These are phyloP conservation scores for Cutaneotrichosporon dermatis DNA, from an alignment of 1,284 basidiomycete genomes.

Conservation along the genomic window DNA sequence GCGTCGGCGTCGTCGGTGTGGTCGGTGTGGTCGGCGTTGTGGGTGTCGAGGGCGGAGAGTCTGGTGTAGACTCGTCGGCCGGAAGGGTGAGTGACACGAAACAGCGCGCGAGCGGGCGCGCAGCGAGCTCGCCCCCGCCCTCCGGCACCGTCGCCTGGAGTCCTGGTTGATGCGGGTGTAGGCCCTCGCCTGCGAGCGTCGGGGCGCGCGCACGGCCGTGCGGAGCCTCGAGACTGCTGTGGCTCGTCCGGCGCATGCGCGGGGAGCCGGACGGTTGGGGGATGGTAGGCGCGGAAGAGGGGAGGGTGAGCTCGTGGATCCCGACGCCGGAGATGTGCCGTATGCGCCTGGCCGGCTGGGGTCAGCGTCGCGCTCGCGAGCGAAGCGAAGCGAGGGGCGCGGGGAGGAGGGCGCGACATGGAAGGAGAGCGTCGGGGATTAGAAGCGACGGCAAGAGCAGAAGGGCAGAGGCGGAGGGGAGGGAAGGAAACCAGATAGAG, in stretches of 20 bases:
- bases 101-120: slow-evolving; percentile 29
- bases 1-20: neutral
- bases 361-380: neutral
- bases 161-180: slow-evolving; percentile 10
- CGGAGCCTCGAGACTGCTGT: slow-evolving; percentile 10
- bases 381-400: no score
- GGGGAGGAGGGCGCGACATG: no score
- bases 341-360: slow-evolving; percentile 30
- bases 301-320: slow-evolving; percentile 40
- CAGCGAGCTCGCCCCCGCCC: slow-evolving; percentile 10
- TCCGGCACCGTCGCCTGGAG: neutral
- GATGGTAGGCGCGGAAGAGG: no score
- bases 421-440: no score
- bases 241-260: slow-evolving; percentile 8
- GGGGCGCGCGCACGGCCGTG: slow-evolving; percentile 27
- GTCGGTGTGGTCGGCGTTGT: neutral
- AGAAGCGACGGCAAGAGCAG: no score
- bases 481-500: no score
- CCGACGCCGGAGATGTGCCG: slow-evolving; percentile 39
- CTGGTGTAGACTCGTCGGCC: neutral
- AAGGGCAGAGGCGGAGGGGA: no score
- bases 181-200: slow-evolving; percentile 41
- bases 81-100: slow-evolving; percentile 34
- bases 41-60: neutral
- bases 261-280: slow-evolving; percentile 4